Evolutionary conservation across 257 asterid species (phyloP), one percentile per base, ranked within the genome.

Genomic region (Nicotiana otophora): DNA sequence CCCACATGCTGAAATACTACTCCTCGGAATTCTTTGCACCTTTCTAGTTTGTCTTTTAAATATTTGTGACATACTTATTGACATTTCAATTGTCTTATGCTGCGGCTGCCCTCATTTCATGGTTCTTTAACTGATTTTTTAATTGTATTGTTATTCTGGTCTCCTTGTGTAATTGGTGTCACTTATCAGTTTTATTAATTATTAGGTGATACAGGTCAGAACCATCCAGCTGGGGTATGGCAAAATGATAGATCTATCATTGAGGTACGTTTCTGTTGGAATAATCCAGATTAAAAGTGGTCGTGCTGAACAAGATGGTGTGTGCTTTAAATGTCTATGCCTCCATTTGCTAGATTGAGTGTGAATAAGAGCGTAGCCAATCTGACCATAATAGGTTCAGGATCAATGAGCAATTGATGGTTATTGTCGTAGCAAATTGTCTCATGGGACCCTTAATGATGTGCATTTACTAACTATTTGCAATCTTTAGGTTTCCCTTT

Each of bases 371-470:
- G 64, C 80, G 78, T 31, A 28, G 84, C 91, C 88, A 88, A 48
- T 88, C 86, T 48, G 82, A 63, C 51, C 67, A 76, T 58, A 78
- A 15, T 78, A 64, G 88, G 84, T 82, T 67, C 84, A 84, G 78
- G 78, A 80, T 81, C 82, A 34, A 14, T 58, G 26, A 23, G 57
- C 28, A 54, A 67, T 10, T 7, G 75, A 72, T 66, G 79, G 88
- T 82, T 20, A n/a, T 42, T 51, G 78, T 46, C 60, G 46, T 26
- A 62, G 15, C 34, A 42, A 60, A 74, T 9, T 67, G 54, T 82
- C 63, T 30, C 36, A 67, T 42, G 69, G 90, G 90, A 39, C 89
- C 88, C 88, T 79, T 83, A 66, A 78, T 48, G 79, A 19, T 5
- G 26, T 58, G 7, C 8, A 23, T 26, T 64, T 64, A 79, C 69